Base-by-base conservation (phyloP, 2,329 filamentous ascomycete species). In the Coniochaeta sp. region DNA sequence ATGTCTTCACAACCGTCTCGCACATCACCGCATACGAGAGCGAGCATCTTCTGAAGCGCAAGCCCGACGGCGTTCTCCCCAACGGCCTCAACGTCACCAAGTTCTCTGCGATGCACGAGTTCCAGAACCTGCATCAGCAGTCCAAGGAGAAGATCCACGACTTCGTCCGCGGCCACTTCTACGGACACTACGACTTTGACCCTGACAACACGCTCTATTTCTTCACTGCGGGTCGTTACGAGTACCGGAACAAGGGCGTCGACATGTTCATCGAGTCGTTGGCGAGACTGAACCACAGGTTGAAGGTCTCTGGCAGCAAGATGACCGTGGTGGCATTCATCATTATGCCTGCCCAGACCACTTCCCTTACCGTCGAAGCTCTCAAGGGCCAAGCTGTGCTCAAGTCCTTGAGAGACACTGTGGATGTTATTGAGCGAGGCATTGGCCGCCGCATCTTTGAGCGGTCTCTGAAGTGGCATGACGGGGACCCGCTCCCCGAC, bases 211-310 rank as follows among this genome's bases (percentile, higher is more conserved):
- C 95, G 0, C 84, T 99, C 38, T 99, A 97, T 77, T 89, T 98
- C 77, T 99, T 99, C 80, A 99, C 93, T 3, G 90, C 95, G 7
- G 95, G 95, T 62, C 89, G 95, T 64, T 99, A 99, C 71, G 95
- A 99, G 75, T 99, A 93, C 82, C 83, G 95, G 65, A 99, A 99
- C 72, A 99, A 99, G 78, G 95, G 95, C 70, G 93, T 97, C 10
- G 95, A 99, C 75, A 98, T 99, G 95, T 99, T 98, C 75, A 96
- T 99, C 67, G 95, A 99, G 76, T 95, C 93, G 3, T 79, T 99
- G 64, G 95, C 95, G 30, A 90, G 95, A 50, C 79, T 99, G 69
- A 99, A 99, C 77, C 93, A 98, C 79, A 86, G 89, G 42, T 85
- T 99, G 71, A 98, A 98, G 83, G 77, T 77, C 58, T 77, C 87